phyloP scores from a whole-genome alignment of 2,329 filamentous ascomycete species.

The Colletotrichum graminicola region DNA sequence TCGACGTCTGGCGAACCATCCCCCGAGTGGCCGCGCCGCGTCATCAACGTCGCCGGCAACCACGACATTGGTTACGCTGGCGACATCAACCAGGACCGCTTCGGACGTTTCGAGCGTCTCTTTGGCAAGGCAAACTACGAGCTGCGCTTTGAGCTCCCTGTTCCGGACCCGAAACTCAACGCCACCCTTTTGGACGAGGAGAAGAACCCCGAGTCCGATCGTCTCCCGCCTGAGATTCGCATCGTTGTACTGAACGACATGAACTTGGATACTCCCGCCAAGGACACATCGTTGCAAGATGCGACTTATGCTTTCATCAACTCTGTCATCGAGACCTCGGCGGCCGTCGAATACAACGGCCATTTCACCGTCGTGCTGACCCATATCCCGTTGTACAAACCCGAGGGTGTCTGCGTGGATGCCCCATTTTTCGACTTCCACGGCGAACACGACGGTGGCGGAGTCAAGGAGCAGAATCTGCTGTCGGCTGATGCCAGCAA shows the following conservation, averaged over 20 bases:
- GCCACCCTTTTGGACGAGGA: constrained; percentile 57
- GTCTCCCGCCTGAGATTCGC: constrained; percentile 76
- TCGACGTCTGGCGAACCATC: constrained; percentile 54
- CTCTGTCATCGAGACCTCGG: constrained; percentile 71
- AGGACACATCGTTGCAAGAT: constrained; percentile 74
- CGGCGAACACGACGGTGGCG: constrained; percentile 69
- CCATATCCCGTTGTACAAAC: constrained; percentile 91
- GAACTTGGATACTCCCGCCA: constrained; percentile 89
- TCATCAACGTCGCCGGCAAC: constrained; percentile 94
- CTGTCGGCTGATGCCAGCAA: constrained; percentile 79
- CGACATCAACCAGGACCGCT: constrained; percentile 81
- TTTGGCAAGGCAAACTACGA: constrained; percentile 96
- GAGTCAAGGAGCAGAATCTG: constrained; percentile 92
- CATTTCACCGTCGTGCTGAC: constrained; percentile 89
- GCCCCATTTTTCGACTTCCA: constrained; percentile 87
- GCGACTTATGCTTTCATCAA: constrained; percentile 84
- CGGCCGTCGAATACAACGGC: constrained; percentile 70
- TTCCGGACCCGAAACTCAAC: constrained; percentile 54
- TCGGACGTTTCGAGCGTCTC: constrained; percentile 83
- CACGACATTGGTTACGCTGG: constrained; percentile 98
- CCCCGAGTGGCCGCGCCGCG: constrained; percentile 74
- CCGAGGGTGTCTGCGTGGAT: constrained; percentile 85
- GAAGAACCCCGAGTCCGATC: constrained; percentile 60
- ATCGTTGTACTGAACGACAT: constrained; percentile 91
- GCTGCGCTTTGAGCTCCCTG: constrained; percentile 75